A percentile compares a stretch with the other conserved stretches of the same genome.
Conservation (phyloP, 2,329 filamentous ascomycete genomes). For the Colletotrichum sp. region DNA sequence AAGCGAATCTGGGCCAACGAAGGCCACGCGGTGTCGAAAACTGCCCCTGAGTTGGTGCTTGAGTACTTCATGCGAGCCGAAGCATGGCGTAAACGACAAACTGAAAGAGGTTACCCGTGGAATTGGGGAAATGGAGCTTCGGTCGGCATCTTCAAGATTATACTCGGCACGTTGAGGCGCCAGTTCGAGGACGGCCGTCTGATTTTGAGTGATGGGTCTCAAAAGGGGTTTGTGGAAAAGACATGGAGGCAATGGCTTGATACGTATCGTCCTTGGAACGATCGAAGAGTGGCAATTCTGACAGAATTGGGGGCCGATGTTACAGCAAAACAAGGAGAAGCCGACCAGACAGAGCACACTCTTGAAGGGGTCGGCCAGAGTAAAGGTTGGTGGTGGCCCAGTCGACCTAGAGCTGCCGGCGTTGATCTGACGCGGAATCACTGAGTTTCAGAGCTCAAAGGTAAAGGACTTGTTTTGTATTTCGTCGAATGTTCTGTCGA, state of each 20-base stretch:
- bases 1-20: neutral
- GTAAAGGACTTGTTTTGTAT: neutral
- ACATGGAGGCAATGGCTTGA: neutral
- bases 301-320: neutral
- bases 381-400: neutral
- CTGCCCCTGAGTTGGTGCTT: neutral
- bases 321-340: neutral
- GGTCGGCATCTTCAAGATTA: neutral
- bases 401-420: neutral
- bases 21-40: neutral
- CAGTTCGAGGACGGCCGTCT: neutral
- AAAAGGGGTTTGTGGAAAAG: neutral
- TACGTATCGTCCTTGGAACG: neutral
- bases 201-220: neutral
- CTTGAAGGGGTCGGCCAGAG: neutral
- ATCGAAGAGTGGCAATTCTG: neutral
- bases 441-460: neutral
- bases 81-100: neutral
- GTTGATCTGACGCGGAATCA: neutral
- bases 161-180: neutral
- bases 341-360: neutral
- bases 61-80: neutral
- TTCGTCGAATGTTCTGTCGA: neutral
- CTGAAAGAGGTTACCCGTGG: neutral
- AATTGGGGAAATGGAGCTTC: neutral